Base-by-base conservation (phyloP, 192 early-diverging fungal species). In the Borealophlyctis nickersoniae region DNA sequence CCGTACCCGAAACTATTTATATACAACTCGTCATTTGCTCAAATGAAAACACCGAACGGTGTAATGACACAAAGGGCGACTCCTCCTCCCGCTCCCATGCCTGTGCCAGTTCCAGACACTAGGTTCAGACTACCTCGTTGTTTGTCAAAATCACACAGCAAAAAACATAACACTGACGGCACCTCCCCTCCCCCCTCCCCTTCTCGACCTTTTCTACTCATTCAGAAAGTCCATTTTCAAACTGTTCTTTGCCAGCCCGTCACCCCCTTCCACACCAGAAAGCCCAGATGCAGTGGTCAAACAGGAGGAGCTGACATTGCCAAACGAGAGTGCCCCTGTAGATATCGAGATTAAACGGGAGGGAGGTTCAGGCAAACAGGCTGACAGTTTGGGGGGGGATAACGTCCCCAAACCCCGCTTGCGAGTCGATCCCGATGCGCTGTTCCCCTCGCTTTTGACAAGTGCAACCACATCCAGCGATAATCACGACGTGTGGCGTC, bases 401-500 rank as follows among this genome's bases (percentile, higher is more conserved):
- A 19, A 19, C 19, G 7, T 45, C 9, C 19, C 39, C 39, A 45
- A 45, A 45, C 39, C 39, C 7, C 7, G 19, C 9, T 45, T 45
- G 9, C 39, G 39, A 19, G 39, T 45, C 39, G 39, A 45, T 19
- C 39, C 39, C 39, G 39, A 45, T 45, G 19, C 39, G 39, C 49
- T 63, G 11, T 51, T 73, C 26, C 29, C 60, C 4, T 52, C 36
- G 9, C 62, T 73, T 33, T 33, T 73, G 27, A 39, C 24, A 16
- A 29, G 22, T 24, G 39, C 60, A 24, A 61, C 39, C 27, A 34
- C 49, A 22, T 57, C 74, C 23, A 45, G 53, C 1, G 71, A 76
- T n/a, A 56, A 29, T 74, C 16, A 79, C 77, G 45, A 88, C 49
- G 69, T 87, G 9, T 93, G 91, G 91, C 73, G 81, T 29, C 71